Evolutionary conservation across 495 filamentous ascomycete species (phyloP).

Genomic region (Xylaria castorea): DNA sequence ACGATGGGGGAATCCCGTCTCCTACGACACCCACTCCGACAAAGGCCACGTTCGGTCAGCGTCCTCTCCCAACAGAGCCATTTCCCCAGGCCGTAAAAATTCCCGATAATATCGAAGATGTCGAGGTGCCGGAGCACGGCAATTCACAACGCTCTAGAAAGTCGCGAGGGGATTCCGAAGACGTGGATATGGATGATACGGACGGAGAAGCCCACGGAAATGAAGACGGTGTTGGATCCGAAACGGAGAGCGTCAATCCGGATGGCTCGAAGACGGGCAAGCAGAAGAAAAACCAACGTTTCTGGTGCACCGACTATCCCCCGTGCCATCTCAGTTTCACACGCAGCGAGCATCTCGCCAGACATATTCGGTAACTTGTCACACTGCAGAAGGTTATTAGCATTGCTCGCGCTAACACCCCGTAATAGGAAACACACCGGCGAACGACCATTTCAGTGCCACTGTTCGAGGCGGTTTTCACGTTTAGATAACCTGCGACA

Average conservation of each 20-base stretch:
- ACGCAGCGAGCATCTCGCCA: constrained; percentile 91
- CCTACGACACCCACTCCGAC: constrained; percentile 71
- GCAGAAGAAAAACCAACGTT: constrained; percentile 96
- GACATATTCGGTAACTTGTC: constrained; percentile 79
- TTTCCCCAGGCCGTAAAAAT: constrained; percentile 60
- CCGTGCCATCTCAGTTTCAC: constrained; percentile 96
- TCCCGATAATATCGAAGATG: constrained; percentile 51
- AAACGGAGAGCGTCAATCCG: constrained; percentile 73
- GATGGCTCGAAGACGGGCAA: constrained; percentile 73
- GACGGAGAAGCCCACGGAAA: constrained; percentile 57
- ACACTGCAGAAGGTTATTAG: background rate
- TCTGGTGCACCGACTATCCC: constrained; percentile 97
- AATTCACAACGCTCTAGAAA: constrained; percentile 68
- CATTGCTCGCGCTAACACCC: constrained; percentile 37
- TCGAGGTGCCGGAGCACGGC: constrained; percentile 53
- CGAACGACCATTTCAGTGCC: constrained; percentile 96
- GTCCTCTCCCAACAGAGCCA: constrained; percentile 65
- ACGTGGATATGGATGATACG: constrained; percentile 78
- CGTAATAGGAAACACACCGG: constrained; percentile 88
- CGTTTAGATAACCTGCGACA: constrained; percentile 94
- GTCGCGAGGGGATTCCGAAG: constrained; percentile 70
- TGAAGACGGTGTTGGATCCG: constrained; percentile 73
- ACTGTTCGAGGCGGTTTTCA: constrained; percentile 95
- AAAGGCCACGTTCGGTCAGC: constrained; percentile 65
- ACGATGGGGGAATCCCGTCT: constrained; percentile 64